Evolutionary conservation across 495 filamentous ascomycete genomes (phyloP), one percentile per base, ranked within the genome.

Genomic region (Penicillium bialowiezense): DNA sequence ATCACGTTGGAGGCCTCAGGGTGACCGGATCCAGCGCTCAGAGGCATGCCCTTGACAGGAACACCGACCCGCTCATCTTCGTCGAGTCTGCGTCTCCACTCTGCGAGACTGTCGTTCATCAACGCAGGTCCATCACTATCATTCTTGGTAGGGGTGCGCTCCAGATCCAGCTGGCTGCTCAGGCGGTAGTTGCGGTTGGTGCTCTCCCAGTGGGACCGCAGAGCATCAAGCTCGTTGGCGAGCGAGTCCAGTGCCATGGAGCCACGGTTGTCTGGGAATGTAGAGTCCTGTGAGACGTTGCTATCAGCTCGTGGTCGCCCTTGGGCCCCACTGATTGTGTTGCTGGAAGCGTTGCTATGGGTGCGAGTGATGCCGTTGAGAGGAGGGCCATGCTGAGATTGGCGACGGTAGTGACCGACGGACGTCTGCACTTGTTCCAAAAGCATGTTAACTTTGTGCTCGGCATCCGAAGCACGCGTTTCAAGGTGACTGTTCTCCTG

Each of bases 121-220:
- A 65, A 62, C 3, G 63, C 69, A 5, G 61, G 58, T 0, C 74
- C 76, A 15, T 79, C 70, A 19, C 57, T 62, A 18, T 70, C 71
- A 36, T 77, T 78, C 53, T 74, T 80, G 41, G 77, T 82, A 10
- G 76, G 70, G 19, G 80, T 81, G 18, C 79, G 74, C 51, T 96
- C 91, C 52, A 93, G 87, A 60, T 96, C 92, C 59, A 95, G 92
- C 52, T 74, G 69, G 40, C 84, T 91, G 64, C 88, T 92, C 36
- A 95, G 73, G 13, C 92, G 85, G 63, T 97, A 96, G 54, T 87
- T 92, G 68, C 91, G 91, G 69, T 91, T 96, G 33, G 90, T 96
- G 37, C 86, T 86, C 68, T 97, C 91, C 92, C 95, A 97, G 51
- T 96, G 93, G 26, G 73, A 85, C 26, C 92, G 84, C 32, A 97